Evolutionary conservation across 176 grass and related monocot species (phyloP).

Genomic region (Triticum monococcum): DNA sequence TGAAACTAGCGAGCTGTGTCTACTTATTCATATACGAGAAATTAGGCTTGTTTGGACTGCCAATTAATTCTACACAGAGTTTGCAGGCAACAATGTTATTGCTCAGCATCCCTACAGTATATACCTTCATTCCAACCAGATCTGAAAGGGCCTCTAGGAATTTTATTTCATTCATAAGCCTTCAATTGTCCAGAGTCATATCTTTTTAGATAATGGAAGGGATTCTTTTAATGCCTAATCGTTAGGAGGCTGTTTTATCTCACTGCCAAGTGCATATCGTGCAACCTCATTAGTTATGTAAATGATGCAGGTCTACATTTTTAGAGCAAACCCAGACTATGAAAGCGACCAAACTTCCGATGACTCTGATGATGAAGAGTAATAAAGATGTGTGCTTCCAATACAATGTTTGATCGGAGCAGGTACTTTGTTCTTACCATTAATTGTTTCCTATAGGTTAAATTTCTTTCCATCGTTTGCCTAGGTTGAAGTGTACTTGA

Average conservation of each 20-base stretch:
- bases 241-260: not conserved
- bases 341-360: not conserved
- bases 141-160: not conserved
- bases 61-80: not conserved
- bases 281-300: not conserved
- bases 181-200: too few species aligned
- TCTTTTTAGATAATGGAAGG: too few species aligned
- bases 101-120: too few species aligned
- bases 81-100: not conserved
- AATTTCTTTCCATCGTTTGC: not conserved
- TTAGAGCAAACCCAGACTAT: constrained; percentile 56
- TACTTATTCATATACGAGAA: not conserved
- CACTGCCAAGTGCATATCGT: not conserved
- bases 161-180: not conserved
- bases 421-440: constrained; percentile 11
- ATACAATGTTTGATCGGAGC: not conserved
- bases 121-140: not conserved
- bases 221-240: not conserved
- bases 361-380: not conserved
- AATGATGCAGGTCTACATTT: constrained; percentile 70
- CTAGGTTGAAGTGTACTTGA: not conserved
- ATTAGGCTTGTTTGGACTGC: not conserved
- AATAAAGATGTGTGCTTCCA: not conserved
- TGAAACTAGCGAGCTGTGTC: not conserved
- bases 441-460: not conserved